phyloP scores from a whole-genome alignment of 352 stramenopile genomes.

The Globisporangium rhizosaccharum region DNA sequence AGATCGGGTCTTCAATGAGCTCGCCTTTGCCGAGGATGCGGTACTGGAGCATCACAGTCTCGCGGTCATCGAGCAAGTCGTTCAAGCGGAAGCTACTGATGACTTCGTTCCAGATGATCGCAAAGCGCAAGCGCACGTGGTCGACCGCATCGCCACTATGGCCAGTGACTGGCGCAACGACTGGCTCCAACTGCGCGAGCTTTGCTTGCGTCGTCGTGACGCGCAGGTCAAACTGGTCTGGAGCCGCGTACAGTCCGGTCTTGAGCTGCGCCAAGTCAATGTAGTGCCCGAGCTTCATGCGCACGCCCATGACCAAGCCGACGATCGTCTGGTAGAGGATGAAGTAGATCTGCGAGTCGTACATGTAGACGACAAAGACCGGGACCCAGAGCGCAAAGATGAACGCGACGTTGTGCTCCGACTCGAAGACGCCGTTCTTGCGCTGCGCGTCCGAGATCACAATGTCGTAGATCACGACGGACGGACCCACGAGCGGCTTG shows the following conservation, averaged over 20 bases:
- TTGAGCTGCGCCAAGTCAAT: slow-evolving; percentile 62
- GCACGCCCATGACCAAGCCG: slow-evolving; percentile 66
- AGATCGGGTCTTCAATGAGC: slow-evolving; percentile 73
- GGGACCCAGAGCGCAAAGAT: slow-evolving; percentile 72
- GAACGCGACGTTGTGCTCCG: slow-evolving; percentile 77
- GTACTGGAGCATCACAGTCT: slow-evolving; percentile 84
- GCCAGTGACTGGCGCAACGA: background rate
- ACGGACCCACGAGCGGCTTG: slow-evolving; percentile 65
- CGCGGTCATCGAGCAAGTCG: slow-evolving; percentile 76
- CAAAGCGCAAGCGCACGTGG: slow-evolving; percentile 66
- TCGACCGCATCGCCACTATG: slow-evolving; percentile 15
- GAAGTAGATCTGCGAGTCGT: slow-evolving; percentile 87
- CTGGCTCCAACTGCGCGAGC: slow-evolving; percentile 15
- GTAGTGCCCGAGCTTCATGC: slow-evolving; percentile 75
- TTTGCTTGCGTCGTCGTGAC: slow-evolving; percentile 51
- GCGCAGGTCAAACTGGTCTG: slow-evolving; percentile 64
- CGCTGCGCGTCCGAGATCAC: slow-evolving; percentile 25
- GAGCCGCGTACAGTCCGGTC: slow-evolving; percentile 46
- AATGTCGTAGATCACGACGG: slow-evolving; percentile 70
- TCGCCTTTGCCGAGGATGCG: slow-evolving; percentile 67
- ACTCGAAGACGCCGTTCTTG: slow-evolving; percentile 46
- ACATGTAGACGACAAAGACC: slow-evolving; percentile 82
- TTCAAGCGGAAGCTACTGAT: slow-evolving; percentile 84
- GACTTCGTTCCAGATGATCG: slow-evolving; percentile 86
- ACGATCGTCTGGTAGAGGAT: slow-evolving; percentile 77